Evolutionary conservation across 306 rosid species (phyloP).

Genomic region (Prunus fruticosa): DNA sequence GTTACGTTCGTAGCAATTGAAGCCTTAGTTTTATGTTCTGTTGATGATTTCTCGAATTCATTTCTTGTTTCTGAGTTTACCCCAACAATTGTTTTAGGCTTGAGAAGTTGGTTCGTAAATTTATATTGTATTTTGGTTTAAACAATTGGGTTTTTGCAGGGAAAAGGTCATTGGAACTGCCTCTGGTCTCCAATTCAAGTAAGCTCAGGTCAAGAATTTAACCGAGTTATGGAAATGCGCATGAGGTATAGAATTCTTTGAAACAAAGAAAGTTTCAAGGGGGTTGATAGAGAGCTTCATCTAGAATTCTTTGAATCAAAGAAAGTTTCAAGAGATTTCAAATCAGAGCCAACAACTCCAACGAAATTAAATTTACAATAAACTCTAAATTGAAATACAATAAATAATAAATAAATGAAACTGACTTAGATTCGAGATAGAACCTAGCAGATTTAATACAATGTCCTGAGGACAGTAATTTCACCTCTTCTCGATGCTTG

Average conservation of each 20-base stretch:
- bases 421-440: no score
- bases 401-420: no score
- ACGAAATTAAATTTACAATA: no score
- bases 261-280: no score
- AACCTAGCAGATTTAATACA: no score
- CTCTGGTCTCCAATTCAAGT: constrained; percentile 17
- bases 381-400: no score
- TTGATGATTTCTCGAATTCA: no score
- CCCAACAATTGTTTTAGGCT: neutral
- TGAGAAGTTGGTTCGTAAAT: neutral
- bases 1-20: neutral
- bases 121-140: neutral
- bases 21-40: neutral
- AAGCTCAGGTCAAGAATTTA: neutral
- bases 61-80: neutral
- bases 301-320: neutral
- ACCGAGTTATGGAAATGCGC: neutral
- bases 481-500: no score
- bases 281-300: constrained; percentile 12
- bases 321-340: neutral
- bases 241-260: neutral
- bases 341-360: no score
- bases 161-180: neutral
- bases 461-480: no score
- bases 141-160: neutral